phyloP scores from a whole-genome alignment of 768 basidiomycete species.

The Russula emetica region DNA sequence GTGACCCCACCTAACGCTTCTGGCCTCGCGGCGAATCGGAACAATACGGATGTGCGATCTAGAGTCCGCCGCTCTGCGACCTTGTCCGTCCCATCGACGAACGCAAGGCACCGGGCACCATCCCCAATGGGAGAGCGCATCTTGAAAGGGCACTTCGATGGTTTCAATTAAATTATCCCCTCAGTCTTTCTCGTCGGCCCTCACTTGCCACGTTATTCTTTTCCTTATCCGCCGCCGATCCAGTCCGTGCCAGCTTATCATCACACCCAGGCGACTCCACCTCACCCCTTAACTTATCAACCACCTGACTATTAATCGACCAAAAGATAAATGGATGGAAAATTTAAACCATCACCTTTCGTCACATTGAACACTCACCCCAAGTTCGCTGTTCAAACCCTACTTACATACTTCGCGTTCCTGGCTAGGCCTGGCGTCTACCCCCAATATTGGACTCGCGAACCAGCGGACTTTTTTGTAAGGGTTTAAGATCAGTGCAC shows the following conservation, averaged over 20 bases:
- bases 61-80: slow-evolving; percentile 56
- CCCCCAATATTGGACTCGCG: neutral
- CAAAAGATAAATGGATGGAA: slow-evolving; percentile 18
- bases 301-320: slow-evolving; percentile 7
- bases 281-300: neutral
- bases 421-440: neutral
- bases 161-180: slow-evolving; percentile 55
- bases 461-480: neutral
- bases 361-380: neutral
- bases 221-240: neutral
- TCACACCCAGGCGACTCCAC: neutral
- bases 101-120: slow-evolving; percentile 56
- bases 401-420: neutral
- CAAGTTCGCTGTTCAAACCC: neutral
- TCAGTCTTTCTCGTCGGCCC: neutral
- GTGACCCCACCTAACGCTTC: neutral
- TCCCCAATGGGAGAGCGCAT: slow-evolving; percentile 91
- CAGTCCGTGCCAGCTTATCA: neutral
- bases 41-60: slow-evolving; percentile 29
- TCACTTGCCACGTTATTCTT: neutral
- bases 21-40: slow-evolving; percentile 9
- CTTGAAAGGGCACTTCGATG: slow-evolving; percentile 86
- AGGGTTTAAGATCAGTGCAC: neutral
- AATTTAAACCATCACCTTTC: neutral
- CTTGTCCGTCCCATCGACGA: slow-evolving; percentile 40